Base-by-base conservation (phyloP, 139 green algal genomes). In the Micromonas pusilla region DNA sequence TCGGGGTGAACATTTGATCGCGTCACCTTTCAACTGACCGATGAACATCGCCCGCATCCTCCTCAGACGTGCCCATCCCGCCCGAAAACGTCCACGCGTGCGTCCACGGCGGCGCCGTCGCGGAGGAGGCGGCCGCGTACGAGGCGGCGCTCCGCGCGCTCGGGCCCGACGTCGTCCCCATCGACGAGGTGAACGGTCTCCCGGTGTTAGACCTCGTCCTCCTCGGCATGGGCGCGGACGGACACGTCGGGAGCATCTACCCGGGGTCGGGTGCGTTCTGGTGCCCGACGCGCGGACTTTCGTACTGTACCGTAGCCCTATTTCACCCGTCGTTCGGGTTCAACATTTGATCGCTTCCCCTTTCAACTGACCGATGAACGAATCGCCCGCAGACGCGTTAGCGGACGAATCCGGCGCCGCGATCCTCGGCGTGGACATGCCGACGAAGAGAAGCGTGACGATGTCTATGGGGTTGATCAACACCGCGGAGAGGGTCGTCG, bases 161-260 rank as follows among this genome's bases (percentile, higher is more conserved):
- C 13, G 53, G 13, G 3, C 25, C 31, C 39, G 28, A 72, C 2
- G 31, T 76, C 25, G 31, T 66, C 3, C 38, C 39, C 20, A 78
- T 68, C 34, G 57, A 71, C 5, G 68, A 77, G 28, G 37, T 62
- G 4, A 82, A 39, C 4, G 67, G 67, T 21, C 30, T 78, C 6
- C 77, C 77, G 0, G 39, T 71, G 19, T 85, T 87, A 21, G 83
- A 87, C 75, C 37, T 85, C 36, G 60, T 87, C 67, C 70, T 87
- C 33, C 79, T 87, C 63, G 83, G 83, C 62, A 85, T 85, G 80
- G 80, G 80, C 66, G 76, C 83, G 1, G 83, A 87, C 60, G 83
- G 81, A 16, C 83, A 87, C 78, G 79, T 85, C 53, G 83, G 80
- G 3, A 76, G 37, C 37, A 78, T 87, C 6, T 87, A 85, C 65